A percentile compares a stretch with the other conserved stretches of the same genome.
Conservation (phyloP, 2,329 filamentous ascomycete genomes). For the Aspergillus calidoustus region DNA sequence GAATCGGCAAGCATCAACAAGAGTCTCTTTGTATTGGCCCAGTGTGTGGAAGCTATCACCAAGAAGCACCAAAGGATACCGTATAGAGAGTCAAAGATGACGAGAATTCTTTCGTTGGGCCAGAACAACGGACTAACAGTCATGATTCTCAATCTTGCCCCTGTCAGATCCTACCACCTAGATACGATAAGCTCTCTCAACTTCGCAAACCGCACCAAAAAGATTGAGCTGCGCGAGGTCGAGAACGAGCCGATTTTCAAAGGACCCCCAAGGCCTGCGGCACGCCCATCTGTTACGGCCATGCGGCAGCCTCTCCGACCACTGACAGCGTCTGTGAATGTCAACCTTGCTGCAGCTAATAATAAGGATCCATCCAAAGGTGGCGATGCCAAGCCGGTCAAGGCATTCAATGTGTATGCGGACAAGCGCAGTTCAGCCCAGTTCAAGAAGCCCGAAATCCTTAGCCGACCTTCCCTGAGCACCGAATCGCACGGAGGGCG, state of each 20-base stretch:
- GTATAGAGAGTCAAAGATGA: conserved; percentile 97
- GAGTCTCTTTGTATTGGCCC: conserved; percentile 89
- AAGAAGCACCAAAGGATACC: conserved; percentile 77
- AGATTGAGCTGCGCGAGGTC: conserved; percentile 92
- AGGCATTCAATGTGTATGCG: conserved; percentile 85
- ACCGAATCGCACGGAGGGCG: conserved; percentile 44
- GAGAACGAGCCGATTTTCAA: conserved; percentile 94
- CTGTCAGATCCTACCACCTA: conserved; percentile 88
- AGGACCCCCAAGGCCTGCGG: conserved; percentile 65
- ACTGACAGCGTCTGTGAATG: conserved; percentile 75
- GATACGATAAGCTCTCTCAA: conserved; percentile 93
- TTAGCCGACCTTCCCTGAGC: conserved; percentile 50
- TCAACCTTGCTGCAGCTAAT: conserved; percentile 63
- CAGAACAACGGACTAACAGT: conserved; percentile 95
- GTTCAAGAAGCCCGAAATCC: conserved; percentile 45
- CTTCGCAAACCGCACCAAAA: conserved; percentile 92
- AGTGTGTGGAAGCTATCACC: conserved; percentile 94
- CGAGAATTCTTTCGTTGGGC: conserved; percentile 84
- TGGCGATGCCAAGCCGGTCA: conserved; percentile 71
- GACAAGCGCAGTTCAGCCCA: conserved; percentile 64
- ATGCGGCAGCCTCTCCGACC: conserved; percentile 78
- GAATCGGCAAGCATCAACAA: conserved; percentile 98
- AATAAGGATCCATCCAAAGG: conserved; percentile 57
- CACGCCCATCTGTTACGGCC: conserved; percentile 46
- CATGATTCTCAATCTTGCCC: conserved; percentile 95